Base-by-base conservation (phyloP, 352 stramenopile genomes). In the Globisporangium megalacanthum region DNA sequence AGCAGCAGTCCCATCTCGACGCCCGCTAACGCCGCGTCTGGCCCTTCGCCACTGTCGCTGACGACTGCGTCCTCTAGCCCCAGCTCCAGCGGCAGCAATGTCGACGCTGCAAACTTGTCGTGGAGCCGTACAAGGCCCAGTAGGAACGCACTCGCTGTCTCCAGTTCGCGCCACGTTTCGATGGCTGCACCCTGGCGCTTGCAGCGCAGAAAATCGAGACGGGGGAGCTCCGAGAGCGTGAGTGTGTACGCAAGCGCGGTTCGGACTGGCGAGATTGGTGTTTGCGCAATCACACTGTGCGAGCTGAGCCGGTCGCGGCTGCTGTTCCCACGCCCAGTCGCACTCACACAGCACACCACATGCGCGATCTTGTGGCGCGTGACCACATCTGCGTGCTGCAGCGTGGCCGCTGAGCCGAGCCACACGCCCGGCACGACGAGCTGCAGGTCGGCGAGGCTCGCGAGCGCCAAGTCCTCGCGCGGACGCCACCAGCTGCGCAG, bases 361-460 rank as follows among this genome's bases (percentile, higher is more conserved):
- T 69, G 61, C 49, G 49, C 52, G 41, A 69, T 69, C 20, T 55
- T 54, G 31, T 58, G 62, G 2, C 29, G 9, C 15, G 44, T 35
- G 15, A 63, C 41, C 35, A 61, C 54, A 20, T 62, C 41, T 0
- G 55, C 29, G 46, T 66, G 48, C 29, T 52, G 22, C 31, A 77
- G 31, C 13, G 69, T 73, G 20, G 60, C 48, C 1, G 46, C 55
- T 0, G 72, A 80, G 0, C 72, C 66, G 47, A 78, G 69, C 66
- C 64, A 81, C 1, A 76, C 39, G 0, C 60, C 51, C 0, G 69
- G 69, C 20, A 73, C 45, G 3, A 78, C 66, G 19, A 81, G 49
- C 20, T 75, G 64, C 25, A 81, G 55, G 37, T 76, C 62, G 37
- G 65, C 61, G n/a, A 55, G 25, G 6, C 69, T 41, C 2, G 59